Percentiles rank a stretch among this genome's conserved stretches.
Conservation (phyloP, 129 eudicot species). For the Flaveria ramosissima region DNA sequence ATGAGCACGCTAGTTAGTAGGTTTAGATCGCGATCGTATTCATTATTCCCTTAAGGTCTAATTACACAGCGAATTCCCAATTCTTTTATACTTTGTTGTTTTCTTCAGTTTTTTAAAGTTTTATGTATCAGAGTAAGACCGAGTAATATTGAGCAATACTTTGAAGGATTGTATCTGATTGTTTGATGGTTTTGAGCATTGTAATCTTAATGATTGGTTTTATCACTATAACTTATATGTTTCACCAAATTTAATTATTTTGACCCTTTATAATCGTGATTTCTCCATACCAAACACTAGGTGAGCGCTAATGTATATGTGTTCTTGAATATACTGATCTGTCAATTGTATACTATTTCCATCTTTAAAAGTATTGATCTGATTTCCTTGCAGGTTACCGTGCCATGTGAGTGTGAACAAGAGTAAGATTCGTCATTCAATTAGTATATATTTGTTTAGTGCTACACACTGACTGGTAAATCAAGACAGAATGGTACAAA, state of each 20-base stretch:
- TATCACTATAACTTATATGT: no score
- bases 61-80: background rate
- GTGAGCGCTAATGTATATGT: background rate
- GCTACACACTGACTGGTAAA: slow-evolving; percentile 43
- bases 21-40: slow-evolving; percentile 11
- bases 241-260: no score
- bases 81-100: no score
- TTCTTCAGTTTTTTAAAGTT: background rate
- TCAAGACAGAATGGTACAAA: slow-evolving; percentile 55
- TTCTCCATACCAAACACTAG: background rate
- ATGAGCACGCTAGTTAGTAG: background rate
- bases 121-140: background rate
- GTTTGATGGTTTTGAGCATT: background rate
- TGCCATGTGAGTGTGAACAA: slow-evolving; percentile 37
- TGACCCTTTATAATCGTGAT: no score
- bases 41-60: background rate
- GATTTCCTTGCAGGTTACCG: slow-evolving; percentile 32
- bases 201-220: background rate
- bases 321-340: background rate
- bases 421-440: background rate
- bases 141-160: background rate
- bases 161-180: background rate
- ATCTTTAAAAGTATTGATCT: slow-evolving; percentile 13
- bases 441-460: slow-evolving; percentile 24
- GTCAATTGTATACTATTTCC: background rate